Evolutionary conservation across 805 yeast genomes (phyloP), one percentile per base, ranked within the genome.

Genomic region (Phaffomyces antillensis): DNA sequence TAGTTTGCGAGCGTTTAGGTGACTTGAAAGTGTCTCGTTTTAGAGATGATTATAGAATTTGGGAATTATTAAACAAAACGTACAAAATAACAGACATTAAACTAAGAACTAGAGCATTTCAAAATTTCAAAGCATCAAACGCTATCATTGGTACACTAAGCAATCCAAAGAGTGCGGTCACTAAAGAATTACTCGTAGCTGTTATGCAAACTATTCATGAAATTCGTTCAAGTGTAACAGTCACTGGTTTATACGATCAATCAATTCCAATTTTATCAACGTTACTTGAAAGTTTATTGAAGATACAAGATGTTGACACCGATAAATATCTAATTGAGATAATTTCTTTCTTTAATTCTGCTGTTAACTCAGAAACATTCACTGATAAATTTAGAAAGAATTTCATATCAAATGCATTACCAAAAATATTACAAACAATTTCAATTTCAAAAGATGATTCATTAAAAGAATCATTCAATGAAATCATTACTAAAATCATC

Each of bases 1-100:
- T 84, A 31, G 48, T 83, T 1, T 68, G 77, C 42, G 87, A 82
- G 55, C 66, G 89, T 44, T 60, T 83, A 54, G 73, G 74, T 45
- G 86, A 79, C 45, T 48, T 51, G 10, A 70, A 69, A 39, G 58
- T 61, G n/a, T 49, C 59, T 3, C 49, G 56, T 7, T 79, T 79
- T 67, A 78, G 72, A 52, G 56, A 45, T n/a, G 61, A 65, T 43
- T 44, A 56, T 2, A 54, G 59, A 2, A 61, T 75, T 2, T 84
- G 91, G 91, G 45, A 48, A 12, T 59, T 81, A 10, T 72, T 79
- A 52, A 56, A 59, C 41, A 54, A 55, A 16, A 59, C 66, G 43
- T 77, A 79, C 77, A 24, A 35, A 0, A 28, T 44, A 0, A 52
- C 55, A 3, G 61, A 64, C n/a, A 52, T 55, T 15, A 49, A 56